Evolutionary conservation across 306 rosid genomes (phyloP).

Genomic region (Carpinus viminea): DNA sequence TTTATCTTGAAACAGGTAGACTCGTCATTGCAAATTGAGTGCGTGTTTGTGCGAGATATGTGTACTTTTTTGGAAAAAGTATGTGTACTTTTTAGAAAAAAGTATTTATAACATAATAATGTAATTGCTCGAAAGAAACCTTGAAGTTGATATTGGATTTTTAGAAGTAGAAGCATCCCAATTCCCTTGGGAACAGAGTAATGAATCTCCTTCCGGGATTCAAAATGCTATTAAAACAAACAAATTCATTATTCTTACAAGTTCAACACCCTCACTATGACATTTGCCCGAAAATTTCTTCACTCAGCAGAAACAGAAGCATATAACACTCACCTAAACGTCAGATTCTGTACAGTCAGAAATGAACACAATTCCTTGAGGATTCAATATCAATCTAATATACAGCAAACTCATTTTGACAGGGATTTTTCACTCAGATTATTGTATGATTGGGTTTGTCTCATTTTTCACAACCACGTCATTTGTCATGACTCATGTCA

Average conservation of each 20-base stretch:
- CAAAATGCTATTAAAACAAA: constrained; percentile 29
- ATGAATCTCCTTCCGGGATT: constrained; percentile 6
- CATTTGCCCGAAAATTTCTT: constrained; percentile 15
- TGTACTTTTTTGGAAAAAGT: too few relatives aligned
- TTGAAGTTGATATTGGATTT: background rate
- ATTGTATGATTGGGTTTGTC: constrained; percentile 15
- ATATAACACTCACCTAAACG: constrained; percentile 33
- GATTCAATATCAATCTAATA: constrained; percentile 40
- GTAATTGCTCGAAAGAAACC: background rate
- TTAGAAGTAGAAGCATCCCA: background rate
- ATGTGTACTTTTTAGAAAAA: too few relatives aligned
- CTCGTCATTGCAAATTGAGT: background rate
- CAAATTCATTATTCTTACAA: constrained; percentile 43
- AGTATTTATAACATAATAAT: background rate
- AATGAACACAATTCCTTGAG: constrained; percentile 30
- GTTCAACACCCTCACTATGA: constrained; percentile 29
- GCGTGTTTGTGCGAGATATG: too few relatives aligned
- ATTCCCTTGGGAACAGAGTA: background rate
- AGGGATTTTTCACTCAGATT: constrained; percentile 12
- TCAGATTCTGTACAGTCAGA: constrained; percentile 53
- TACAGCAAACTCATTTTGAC: constrained; percentile 39
- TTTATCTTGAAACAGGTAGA: background rate
- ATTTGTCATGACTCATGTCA: constrained; percentile 29
- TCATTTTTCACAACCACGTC: background rate
- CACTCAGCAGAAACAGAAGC: constrained; percentile 14